Conservation (phyloP, 2,329 filamentous ascomycete genomes). For the Akanthomyces lecanii region DNA sequence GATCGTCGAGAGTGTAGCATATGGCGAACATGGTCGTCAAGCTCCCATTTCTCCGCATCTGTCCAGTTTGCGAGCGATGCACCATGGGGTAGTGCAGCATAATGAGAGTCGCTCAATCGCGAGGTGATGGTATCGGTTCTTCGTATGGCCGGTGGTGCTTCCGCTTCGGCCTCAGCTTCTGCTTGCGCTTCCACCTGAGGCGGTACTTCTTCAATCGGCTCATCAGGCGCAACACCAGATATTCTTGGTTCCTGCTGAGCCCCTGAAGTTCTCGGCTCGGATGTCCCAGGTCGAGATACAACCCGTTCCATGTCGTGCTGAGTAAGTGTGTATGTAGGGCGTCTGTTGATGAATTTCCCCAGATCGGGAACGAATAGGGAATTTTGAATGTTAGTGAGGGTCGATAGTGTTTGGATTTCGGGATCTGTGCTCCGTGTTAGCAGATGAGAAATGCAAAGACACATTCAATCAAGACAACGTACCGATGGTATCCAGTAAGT, state of each 20-base stretch:
- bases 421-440: constrained; percentile 56
- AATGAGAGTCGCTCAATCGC: constrained; percentile 63
- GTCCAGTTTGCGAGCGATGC: constrained; percentile 70
- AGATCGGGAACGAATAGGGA: constrained; percentile 81
- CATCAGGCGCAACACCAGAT: constrained; percentile 23
- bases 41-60: constrained; percentile 65
- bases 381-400: constrained; percentile 85
- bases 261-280: constrained; percentile 1
- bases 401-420: constrained; percentile 76
- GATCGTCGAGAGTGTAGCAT: constrained; percentile 79
- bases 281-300: constrained; percentile 13
- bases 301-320: constrained; percentile 31
- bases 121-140: constrained; percentile 61
- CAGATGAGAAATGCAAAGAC: constrained; percentile 6
- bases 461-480: constrained; percentile 13
- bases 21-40: constrained; percentile 84
- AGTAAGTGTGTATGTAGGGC: constrained; percentile 72
- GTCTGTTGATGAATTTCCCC: constrained; percentile 69
- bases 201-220: constrained; percentile 19
- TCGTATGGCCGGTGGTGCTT: constrained; percentile 27
- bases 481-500: constrained; percentile 39
- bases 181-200: constrained; percentile 21
- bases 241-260: constrained; percentile 20
- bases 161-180: constrained; percentile 21
- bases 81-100: constrained; percentile 75